Evolutionary conservation across 1,284 basidiomycete genomes (phyloP), one percentile per base, ranked within the genome.

Genomic region (Athelia psychrophila): DNA sequence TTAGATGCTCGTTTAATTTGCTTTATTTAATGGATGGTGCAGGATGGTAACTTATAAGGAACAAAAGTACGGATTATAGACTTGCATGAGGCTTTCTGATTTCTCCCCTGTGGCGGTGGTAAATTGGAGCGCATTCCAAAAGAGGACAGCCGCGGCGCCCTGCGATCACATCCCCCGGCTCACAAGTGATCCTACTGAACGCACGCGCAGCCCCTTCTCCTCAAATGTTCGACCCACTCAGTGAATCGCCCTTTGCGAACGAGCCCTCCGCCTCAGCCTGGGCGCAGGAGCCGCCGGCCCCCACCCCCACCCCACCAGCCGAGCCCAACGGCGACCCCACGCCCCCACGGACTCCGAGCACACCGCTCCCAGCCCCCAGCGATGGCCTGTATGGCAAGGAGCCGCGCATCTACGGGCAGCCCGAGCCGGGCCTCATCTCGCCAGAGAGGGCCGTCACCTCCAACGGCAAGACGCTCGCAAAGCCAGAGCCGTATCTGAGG

Each of bases 371-470:
- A 58, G 72, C 74, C 3, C 75, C 79, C 13, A 56, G 76, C 8
- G 71, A 74, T 45, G 82, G 83, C 23, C 65, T 82, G 19, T 91
- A 86, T 57, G 88, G 88, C 50, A 86, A 80, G 64, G 85, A 88
- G 61, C 87, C 89, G 1, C 85, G 86, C 65, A 89, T 92, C 57
- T 92, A 92, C 57, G 90, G 89, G 2, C 86, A 88, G 62, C 88
- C 88, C 2, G 86, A 88, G 52, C 79, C 85, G 35, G 90, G 90
- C 1, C 79, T 92, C 18, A 83, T 92, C 51, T 91, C 90, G 20
- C 90, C 89, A 12, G 72, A 79, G 50, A 75, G 79, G 1, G 82
- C 81, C 22, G 74, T 79, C 2, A 76, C 77, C 20, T 75, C 83
- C 0, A 90, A 89, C 63, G 89, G 89, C 3, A 67, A 72, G 22